Evolutionary conservation across 2,329 filamentous ascomycete species (phyloP).

Genomic region (Cercospora berteroae): DNA sequence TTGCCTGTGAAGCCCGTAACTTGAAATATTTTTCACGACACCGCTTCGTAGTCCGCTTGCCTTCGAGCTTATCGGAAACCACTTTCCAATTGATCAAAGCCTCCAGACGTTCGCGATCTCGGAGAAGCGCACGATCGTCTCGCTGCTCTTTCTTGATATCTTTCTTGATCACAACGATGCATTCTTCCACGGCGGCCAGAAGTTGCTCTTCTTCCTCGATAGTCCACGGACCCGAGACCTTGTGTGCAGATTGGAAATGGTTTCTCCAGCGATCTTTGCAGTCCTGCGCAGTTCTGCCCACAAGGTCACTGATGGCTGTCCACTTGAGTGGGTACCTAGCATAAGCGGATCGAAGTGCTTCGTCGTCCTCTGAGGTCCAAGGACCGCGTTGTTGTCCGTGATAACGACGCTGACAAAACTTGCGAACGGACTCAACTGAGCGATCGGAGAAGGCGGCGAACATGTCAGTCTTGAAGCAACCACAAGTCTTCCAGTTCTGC

Average conservation of each 20-base stretch:
- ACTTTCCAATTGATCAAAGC: constrained; percentile 63
- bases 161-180: constrained; percentile 49
- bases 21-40: constrained; percentile 67
- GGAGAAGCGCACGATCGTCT: constrained; percentile 35
- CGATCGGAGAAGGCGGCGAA: constrained; percentile 37
- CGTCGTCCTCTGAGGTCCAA: constrained; percentile 61
- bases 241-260: constrained; percentile 58
- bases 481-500: constrained; percentile 34
- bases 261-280: constrained; percentile 70
- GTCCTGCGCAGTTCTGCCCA: constrained; percentile 65
- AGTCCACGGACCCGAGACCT: constrained; percentile 58
- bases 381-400: constrained; percentile 61
- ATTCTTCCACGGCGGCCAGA: constrained; percentile 53
- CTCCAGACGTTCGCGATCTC: constrained; percentile 48
- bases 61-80: constrained; percentile 62
- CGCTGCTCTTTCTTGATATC: constrained; percentile 40
- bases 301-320: constrained; percentile 59
- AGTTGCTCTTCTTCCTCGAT: constrained; percentile 59
- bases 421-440: constrained; percentile 37
- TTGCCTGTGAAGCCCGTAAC: constrained; percentile 41
- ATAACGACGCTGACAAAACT: constrained; percentile 59
- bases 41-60: constrained; percentile 63
- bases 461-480: constrained; percentile 33
- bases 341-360: constrained; percentile 51
- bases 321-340: constrained; percentile 57